Evolutionary conservation across 371 early-diverging fungal genomes (phyloP), one percentile per base, ranked within the genome.

Genomic region (Fennellomyces sp.): DNA sequence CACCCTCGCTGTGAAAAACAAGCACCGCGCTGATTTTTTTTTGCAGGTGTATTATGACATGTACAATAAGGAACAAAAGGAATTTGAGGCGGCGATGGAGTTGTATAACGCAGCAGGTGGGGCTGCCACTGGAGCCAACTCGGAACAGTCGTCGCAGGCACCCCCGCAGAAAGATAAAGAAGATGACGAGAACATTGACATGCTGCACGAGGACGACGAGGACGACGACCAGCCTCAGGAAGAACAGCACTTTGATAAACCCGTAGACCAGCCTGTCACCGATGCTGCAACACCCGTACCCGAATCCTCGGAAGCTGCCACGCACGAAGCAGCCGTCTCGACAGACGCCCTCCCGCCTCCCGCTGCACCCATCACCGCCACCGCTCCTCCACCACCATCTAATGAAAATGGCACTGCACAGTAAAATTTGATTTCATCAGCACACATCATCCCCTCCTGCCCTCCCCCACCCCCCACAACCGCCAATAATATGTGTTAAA

Each of bases 31-130:
- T 33, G 0, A 31, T 35, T 41, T 29, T 25, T n/a, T 45, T 58
- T 3, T 41, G 2, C 15, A 79, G 76, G 68, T 68, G 58, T 81
- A 81, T 57, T 77, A 71, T 52, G 75, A 72, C 33, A 58, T 71
- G 63, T 80, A 76, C 41, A 66, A 78, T 35, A 74, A 69, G 35
- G 76, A 77, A 42, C 71, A 65, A 68, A 61, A 75, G 38, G 71
- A 73, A 19, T 76, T 69, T 33, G 69, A 76, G 29, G 60, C 65
- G 50, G 80, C 78, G 21, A 74, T 76, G 72, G 72, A 72, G 53
- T 58, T 65, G 4, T 78, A 75, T 54, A 71, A 63, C 23, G 73
- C 63, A 1, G 61, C 61, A 5, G 72, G 67, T 29, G 66, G 66
- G 19, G 64, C 54, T 21, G 54, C 48, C 23, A 17, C 6, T 41